phyloP scores from a whole-genome alignment of 2,329 filamentous ascomycete species.

The Fusarium begoniae region DNA sequence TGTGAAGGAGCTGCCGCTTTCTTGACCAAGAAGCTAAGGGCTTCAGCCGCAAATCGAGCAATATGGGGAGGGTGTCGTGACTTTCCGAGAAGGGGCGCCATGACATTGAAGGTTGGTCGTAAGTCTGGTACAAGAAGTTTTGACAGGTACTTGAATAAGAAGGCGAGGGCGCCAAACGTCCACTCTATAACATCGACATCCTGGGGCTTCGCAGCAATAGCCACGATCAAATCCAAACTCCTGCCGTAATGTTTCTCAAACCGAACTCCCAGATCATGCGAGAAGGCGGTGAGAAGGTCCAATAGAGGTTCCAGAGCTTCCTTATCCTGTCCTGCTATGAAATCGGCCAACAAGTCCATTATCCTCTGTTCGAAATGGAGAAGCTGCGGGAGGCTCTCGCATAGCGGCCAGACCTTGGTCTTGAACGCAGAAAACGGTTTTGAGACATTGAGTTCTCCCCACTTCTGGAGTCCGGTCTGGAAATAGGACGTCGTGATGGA shows the following conservation, averaged over 20 bases:
- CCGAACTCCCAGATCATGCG: conserved; percentile 86
- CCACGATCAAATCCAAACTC: conserved; percentile 78
- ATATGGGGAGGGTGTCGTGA: conserved; percentile 85
- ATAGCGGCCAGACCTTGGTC: conserved; percentile 77
- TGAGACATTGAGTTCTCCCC: conserved; percentile 91
- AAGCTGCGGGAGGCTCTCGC: conserved; percentile 90
- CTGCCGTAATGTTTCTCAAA: conserved; percentile 90
- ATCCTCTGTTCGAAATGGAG: conserved; percentile 90
- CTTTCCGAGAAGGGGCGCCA: conserved; percentile 86
- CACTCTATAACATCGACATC: conserved; percentile 94
- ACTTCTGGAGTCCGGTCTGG: conserved; percentile 82
- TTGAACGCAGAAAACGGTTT: conserved; percentile 81
- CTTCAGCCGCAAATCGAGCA: conserved; percentile 91
- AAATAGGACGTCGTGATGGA: conserved; percentile 87
- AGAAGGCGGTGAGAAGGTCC: conserved; percentile 89
- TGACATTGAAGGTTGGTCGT: conserved; percentile 82
- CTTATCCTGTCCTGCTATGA: conserved; percentile 80
- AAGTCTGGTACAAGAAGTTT: conserved; percentile 86
- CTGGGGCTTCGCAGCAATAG: conserved; percentile 78
- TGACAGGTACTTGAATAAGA: conserved; percentile 96
- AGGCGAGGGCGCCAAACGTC: conserved; percentile 93
- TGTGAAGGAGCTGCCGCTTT: conserved; percentile 84
- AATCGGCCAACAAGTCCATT: conserved; percentile 77
- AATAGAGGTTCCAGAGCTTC: conserved; percentile 87
- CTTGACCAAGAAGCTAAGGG: conserved; percentile 90